A percentile compares a stretch with the other conserved stretches of the same genome.
phyloP scores from a whole-genome alignment of 352 stramenopile genomes.

The Phytopythium boreale region DNA sequence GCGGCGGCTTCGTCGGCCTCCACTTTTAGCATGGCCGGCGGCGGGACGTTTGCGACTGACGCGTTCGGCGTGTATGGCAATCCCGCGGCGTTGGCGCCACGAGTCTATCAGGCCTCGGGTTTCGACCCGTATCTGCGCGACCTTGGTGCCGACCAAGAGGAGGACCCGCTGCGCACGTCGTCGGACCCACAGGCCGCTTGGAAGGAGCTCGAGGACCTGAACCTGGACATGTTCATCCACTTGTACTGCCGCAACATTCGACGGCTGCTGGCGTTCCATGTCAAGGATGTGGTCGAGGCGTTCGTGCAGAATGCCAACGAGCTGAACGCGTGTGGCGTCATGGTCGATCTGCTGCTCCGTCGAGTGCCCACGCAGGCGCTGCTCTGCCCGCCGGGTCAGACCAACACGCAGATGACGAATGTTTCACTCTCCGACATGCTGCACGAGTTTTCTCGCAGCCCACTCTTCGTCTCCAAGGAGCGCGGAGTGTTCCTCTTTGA shows the following conservation, averaged over 20 bases:
- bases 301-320: conserved; percentile 80
- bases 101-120: conserved; percentile 81
- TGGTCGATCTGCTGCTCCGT: conserved; percentile 74
- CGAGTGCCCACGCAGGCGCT: conserved; percentile 68
- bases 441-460: conserved; percentile 49
- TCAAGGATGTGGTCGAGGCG: conserved; percentile 81
- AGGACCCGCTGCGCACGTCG: conserved; percentile 70
- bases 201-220: conserved; percentile 73
- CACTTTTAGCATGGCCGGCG: conserved; percentile 37
- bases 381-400: conserved; percentile 67
- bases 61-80: conserved; percentile 70
- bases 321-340: conserved; percentile 75
- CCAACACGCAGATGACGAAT: conserved; percentile 70
- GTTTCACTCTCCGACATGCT: conserved; percentile 83
- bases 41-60: conserved; percentile 42
- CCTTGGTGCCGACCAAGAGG: conserved; percentile 51
- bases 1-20: conserved; percentile 17
- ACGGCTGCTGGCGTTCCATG: conserved; percentile 73
- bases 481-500: conserved; percentile 76
- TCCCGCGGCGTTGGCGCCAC: conserved; percentile 51
- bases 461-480: conserved; percentile 75
- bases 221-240: conserved; percentile 85
- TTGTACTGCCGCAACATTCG: conserved; percentile 84
- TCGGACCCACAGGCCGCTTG: conserved; percentile 73
- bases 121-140: conserved; percentile 72